These are phyloP conservation scores for Ogataea thermomethanolica DNA, from an alignment of 805 yeast genomes.

Conservation along the genomic window DNA sequence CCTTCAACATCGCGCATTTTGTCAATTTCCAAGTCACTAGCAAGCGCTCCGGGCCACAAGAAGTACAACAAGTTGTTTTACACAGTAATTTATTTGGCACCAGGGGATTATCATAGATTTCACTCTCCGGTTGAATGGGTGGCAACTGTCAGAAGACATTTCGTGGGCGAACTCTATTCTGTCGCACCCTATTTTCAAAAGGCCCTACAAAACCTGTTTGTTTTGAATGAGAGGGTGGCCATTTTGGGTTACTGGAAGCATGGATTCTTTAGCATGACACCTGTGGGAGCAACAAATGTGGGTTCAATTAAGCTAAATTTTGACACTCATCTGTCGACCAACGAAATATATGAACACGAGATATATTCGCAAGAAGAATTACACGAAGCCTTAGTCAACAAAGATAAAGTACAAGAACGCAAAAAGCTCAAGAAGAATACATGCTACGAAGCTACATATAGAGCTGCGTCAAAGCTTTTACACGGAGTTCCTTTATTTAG, in stretches of 20 bases:
- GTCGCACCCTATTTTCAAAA: constrained; percentile 96
- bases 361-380: constrained; percentile 24
- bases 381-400: constrained; percentile 5
- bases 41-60: constrained; percentile 18
- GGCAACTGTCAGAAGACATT: constrained; percentile 86
- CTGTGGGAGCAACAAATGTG: constrained; percentile 98
- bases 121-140: constrained; percentile 98
- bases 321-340: constrained; percentile 86
- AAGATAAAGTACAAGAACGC: constrained; percentile 7
- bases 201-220: constrained; percentile 80
- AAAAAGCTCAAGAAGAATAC: constrained; percentile 62
- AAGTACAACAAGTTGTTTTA: constrained; percentile 63
- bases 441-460: constrained; percentile 91
- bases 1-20: constrained; percentile 29
- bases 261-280: constrained; percentile 98
- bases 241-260: constrained; percentile 93
- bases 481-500: constrained; percentile 86
- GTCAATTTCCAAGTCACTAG: constrained; percentile 14
- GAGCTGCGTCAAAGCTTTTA: constrained; percentile 66
- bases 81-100: constrained; percentile 92
- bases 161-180: constrained; percentile 90
- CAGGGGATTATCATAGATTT: constrained; percentile 97
- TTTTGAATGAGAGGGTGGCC: constrained; percentile 93
- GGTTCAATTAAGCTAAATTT: constrained; percentile 91
- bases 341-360: constrained; percentile 61